Conservation (phyloP, 1,139 yeast genomes). For the Debaryomyces sp. region DNA sequence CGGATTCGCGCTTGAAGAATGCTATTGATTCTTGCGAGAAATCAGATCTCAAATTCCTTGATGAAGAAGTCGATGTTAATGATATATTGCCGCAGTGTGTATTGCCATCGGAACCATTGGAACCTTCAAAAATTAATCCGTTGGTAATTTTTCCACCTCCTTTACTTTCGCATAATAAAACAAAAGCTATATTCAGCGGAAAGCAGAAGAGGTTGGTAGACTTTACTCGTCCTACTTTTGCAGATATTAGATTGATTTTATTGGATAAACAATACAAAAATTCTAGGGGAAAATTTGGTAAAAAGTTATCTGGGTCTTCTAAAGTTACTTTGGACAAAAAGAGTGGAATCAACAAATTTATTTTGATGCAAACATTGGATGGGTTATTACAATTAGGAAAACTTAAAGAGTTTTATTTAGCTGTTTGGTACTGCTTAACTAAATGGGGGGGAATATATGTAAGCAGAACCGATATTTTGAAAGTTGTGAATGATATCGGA, state of each 20-base stretch:
- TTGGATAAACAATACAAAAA: constrained; percentile 19
- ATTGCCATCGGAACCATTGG: constrained; percentile 11
- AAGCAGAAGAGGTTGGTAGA: constrained; percentile 34
- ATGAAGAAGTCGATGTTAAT: constrained; percentile 6
- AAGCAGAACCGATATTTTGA: constrained; percentile 13
- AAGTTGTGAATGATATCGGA: constrained; percentile 11
- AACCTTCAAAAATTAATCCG: constrained; percentile 27
- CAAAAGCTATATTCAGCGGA: constrained; percentile 25
- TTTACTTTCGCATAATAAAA: constrained; percentile 25
- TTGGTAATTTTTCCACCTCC: constrained; percentile 36
- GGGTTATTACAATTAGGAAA: constrained; percentile 36
- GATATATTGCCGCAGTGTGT: constrained; percentile 17
- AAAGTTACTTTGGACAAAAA: constrained; percentile 11
- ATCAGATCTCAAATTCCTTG: background rate
- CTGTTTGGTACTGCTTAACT: constrained; percentile 33
- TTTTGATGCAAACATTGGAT: constrained; percentile 35
- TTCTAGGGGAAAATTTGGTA: constrained; percentile 27
- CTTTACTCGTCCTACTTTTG: constrained; percentile 28
- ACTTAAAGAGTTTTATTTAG: constrained; percentile 30
- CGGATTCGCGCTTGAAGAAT: constrained; percentile 10
- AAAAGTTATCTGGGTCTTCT: constrained; percentile 16
- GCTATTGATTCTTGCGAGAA: constrained; percentile 8
- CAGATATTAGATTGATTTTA: constrained; percentile 20
- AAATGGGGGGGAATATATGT: constrained; percentile 38
- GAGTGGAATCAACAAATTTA: constrained; percentile 31